A percentile compares a stretch with the other conserved stretches of the same genome.
Evolutionary conservation across 2,329 filamentous ascomycete genomes (phyloP).

Genomic region (Colletotrichum scovillei): DNA sequence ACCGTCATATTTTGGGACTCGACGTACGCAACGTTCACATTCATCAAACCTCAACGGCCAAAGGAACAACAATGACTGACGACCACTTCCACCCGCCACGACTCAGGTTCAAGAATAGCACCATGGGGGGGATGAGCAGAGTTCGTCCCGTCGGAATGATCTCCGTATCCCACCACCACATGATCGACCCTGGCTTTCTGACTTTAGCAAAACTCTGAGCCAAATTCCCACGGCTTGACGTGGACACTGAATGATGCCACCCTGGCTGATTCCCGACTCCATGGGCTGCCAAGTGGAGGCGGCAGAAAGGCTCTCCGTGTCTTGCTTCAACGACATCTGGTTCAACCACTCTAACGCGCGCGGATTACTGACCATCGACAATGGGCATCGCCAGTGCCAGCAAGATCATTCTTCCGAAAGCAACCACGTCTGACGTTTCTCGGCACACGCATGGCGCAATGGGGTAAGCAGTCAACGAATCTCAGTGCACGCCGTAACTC

Average conservation of each 20-base stretch:
- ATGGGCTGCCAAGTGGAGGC: neutral
- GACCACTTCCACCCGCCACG: neutral
- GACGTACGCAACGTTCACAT: no score
- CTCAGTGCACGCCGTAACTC: neutral
- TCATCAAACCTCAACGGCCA: neutral
- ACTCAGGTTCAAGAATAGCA: neutral
- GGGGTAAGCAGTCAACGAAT: no score
- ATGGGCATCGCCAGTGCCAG: neutral
- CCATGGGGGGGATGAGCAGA: slow-evolving; percentile 6
- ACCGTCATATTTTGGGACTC: neutral
- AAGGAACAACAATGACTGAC: neutral
- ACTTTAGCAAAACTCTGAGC: neutral
- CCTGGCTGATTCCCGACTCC: neutral
- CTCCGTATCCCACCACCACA: neutral
- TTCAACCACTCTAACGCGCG: neutral
- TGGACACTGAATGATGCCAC: neutral
- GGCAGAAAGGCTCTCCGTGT: neutral
- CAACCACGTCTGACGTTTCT: neutral
- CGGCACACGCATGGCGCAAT: no score
- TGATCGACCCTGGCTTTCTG: neutral
- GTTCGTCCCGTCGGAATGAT: slow-evolving; percentile 26
- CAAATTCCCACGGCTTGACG: neutral
- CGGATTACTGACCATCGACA: neutral
- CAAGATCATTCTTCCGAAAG: neutral
- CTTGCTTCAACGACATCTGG: neutral